Conservation (phyloP, 164 flowering plant genomes). For the Berberis thunbergii region DNA sequence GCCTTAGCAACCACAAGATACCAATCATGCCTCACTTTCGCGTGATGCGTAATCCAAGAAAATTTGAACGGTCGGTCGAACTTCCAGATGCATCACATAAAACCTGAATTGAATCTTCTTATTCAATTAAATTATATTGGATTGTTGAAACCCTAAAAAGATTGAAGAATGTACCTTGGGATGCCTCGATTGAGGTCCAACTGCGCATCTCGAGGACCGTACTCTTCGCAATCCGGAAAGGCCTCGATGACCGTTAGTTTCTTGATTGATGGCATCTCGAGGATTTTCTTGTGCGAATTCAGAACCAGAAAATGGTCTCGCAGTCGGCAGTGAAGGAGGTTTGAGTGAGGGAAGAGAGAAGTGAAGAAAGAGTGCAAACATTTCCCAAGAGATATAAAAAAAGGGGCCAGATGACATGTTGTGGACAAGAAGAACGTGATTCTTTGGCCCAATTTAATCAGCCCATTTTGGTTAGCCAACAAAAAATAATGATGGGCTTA, state of each 20-base stretch:
- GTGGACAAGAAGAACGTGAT: too few species aligned
- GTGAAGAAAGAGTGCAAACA: too few species aligned
- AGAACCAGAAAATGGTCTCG: too few species aligned
- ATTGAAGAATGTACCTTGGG: conserved; percentile 45
- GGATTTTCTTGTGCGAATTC: not conserved
- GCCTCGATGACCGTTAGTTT: conserved; percentile 53
- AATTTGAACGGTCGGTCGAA: conserved; percentile 34
- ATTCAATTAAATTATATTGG: too few species aligned
- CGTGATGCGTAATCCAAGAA: conserved; percentile 76
- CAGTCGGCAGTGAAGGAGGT: too few species aligned
- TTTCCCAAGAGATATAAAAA: too few species aligned
- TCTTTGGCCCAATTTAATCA: too few species aligned
- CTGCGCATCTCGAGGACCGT: conserved; percentile 78
- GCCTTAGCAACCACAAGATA: conserved; percentile 87
- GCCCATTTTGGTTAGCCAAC: too few species aligned
- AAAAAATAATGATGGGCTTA: too few species aligned
- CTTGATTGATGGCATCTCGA: conserved; percentile 14
- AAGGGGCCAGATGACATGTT: too few species aligned
- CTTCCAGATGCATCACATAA: conserved; percentile 67
- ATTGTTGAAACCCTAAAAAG: not conserved
- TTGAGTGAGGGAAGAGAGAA: too few species aligned
- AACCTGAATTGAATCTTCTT: conserved; percentile 33
- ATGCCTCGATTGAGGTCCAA: conserved; percentile 72
- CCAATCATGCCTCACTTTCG: conserved; percentile 75
- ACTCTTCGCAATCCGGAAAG: conserved; percentile 59